A percentile compares a stretch with the other conserved stretches of the same genome.
Conservation (phyloP, 192 early-diverging fungal species). For the Coemansia sp. region DNA sequence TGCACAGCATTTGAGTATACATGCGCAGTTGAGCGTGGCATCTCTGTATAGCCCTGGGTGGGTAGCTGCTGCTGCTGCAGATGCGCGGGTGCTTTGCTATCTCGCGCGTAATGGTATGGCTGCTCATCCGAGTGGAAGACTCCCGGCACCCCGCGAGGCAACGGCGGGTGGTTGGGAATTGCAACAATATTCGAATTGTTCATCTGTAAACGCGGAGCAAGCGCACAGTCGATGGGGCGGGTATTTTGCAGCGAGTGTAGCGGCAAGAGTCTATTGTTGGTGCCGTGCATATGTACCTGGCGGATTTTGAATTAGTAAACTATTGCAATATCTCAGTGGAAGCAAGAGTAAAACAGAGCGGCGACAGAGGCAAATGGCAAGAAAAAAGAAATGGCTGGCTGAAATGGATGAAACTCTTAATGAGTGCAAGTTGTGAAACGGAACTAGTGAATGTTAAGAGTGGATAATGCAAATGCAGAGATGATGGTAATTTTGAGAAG, state of each 20-base stretch:
- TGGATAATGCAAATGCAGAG: neutral
- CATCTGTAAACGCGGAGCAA: conserved; percentile 2
- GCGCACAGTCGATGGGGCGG: neutral
- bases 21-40: conserved; percentile 3
- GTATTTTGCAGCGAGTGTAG: neutral
- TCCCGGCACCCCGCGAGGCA: conserved; percentile 44
- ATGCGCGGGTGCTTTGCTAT: conserved; percentile 18
- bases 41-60: neutral
- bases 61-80: conserved; percentile 15
- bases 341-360: neutral
- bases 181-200: conserved; percentile 39
- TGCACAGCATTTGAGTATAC: neutral
- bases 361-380: neutral
- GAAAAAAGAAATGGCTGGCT: neutral
- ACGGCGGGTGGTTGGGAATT: conserved; percentile 45
- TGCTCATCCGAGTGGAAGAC: conserved; percentile 40
- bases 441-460: too few relatives aligned
- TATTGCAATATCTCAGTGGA: neutral
- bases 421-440: neutral
- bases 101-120: conserved; percentile 14
- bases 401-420: neutral
- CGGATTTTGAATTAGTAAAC: neutral
- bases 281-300: neutral
- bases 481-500: neutral
- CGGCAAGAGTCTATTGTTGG: neutral